Base-by-base conservation (phyloP, 1,139 yeast genomes). In the Candida sp. region DNA sequence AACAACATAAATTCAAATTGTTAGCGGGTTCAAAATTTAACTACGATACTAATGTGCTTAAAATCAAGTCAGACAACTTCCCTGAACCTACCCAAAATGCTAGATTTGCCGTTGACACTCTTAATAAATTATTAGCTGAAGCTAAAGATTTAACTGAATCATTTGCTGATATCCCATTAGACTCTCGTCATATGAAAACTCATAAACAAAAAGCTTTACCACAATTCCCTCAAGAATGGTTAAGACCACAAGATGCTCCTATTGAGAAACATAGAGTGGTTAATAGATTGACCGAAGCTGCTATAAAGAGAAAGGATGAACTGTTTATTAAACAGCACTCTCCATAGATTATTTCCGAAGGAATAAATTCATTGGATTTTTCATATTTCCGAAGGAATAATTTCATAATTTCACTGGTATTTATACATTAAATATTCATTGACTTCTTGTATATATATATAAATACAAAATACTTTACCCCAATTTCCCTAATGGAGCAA, bases 21-120 rank as follows among this genome's bases (percentile, higher is more conserved):
- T 68, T 93, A 53, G 82, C 96, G 1, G 96, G 91, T 21, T 75
- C 82, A 40, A 82, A 96, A 58, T 89, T 84, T 61, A 82, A 90
- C 60, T 76, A 76, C 51, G 68, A 68, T 36, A 75, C 76, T 2
- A 82, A 85, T 54, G 60, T 63, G 15, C 75, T 93, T 56, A 78
- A 75, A 52, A 79, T 90, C 64, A 74, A 87, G 22, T 68, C 81
- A 32, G 81, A 78, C 40, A 78, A 77, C 54, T 87, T 77, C 61
- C 73, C 81, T 8, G 88, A 88, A 54, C 84, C 96, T 39, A 80
- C 95, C 1, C 97, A 93, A 65, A 93, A 93, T 65, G 88, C 91
- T 43, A 78, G 86, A 50, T 83, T 77, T 63, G 66, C 88, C 49
- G 82, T 84, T 33, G 85, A 82, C 44, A 75, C 83, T 29, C 71